Base-by-base conservation (phyloP, 345 rosid species). In the Sisymbrium altissimum region DNA sequence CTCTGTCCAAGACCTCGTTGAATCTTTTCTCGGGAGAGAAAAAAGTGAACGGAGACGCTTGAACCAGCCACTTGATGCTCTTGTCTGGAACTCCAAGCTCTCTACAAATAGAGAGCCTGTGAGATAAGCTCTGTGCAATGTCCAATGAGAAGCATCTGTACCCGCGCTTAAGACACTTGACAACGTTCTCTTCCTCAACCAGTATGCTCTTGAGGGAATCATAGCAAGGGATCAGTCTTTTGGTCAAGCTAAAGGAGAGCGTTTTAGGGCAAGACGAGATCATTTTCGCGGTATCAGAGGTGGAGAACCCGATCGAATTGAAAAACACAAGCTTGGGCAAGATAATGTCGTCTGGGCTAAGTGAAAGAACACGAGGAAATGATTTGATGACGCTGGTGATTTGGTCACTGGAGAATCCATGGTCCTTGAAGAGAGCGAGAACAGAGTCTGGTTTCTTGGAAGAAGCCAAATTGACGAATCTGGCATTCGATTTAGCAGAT, bases 241-340 rank as follows among this genome's bases (percentile, higher is more conserved):
- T 63, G n/a, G 41, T 4, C 25, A 83, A 59, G 72, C 82, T 75
- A 13, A 30, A 10, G 10, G 38, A 1, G 14, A 83, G 44, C n/a
- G 72, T 5, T 2, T 1, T 30, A 0, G 86, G 75, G 55, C 8
- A 18, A 5, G 30, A 6, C 0, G 59, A 36, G 10, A 83, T 18
- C 1, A 75, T 0, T 50, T 25, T 64, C 7, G 49, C 63, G 11
- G 68, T 40, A 3, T 53, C 73, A 17, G 63, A 17, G 0, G 13
- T 6, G 1, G 82, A 71, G 11, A 71, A 29, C 4, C 78, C 71
- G 7, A 43, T 70, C 1, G 81, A 82, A 11, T 10, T 36, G 17
- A 82, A 32, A 66, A 79, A 82, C 62, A 46, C 40, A 6, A 79
- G 56, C 49, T 82, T 76, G 54, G 81, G 81, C 0, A 71, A 66